Percentiles rank a stretch among this genome's conserved stretches.
These are phyloP conservation scores for Knufia petricola DNA, from an alignment of 2,329 filamentous ascomycete genomes.

Conservation along the genomic window DNA sequence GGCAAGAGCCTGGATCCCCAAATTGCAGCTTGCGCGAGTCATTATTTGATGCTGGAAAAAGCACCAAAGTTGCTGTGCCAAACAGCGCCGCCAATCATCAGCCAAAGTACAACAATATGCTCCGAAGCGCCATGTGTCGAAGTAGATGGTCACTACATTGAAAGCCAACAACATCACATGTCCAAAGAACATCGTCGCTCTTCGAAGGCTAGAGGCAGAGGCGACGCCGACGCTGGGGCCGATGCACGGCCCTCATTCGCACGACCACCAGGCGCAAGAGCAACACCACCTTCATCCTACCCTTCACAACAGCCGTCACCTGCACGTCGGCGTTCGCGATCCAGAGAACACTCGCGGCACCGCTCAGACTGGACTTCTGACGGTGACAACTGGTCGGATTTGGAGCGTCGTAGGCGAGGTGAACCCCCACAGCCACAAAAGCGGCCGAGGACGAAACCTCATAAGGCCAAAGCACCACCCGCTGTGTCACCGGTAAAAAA, in stretches of 20 bases:
- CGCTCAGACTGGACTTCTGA: slow-evolving; percentile 3
- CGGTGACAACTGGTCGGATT: slow-evolving; percentile 1
- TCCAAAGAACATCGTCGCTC: slow-evolving; percentile 23
- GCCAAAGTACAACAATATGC: too few species aligned
- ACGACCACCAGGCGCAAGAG: slow-evolving; percentile 23
- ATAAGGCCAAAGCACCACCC: slow-evolving; percentile 30
- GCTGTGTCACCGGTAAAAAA: slow-evolving; percentile 29
- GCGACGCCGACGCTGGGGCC: too few species aligned
- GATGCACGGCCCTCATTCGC: slow-evolving; percentile 26
- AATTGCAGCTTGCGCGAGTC: too few species aligned
- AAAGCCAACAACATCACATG: slow-evolving; percentile 14
- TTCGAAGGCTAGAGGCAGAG: slow-evolving; percentile 19
- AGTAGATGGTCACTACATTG: not conserved
- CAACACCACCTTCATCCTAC: slow-evolving; percentile 14
- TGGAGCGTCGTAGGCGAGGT: slow-evolving; percentile 12
- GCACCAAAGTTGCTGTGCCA: too few species aligned
- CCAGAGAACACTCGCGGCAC: slow-evolving; percentile 1
- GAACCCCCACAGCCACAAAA: slow-evolving; percentile 9
- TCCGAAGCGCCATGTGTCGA: too few species aligned
- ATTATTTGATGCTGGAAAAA: too few species aligned
- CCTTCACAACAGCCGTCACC: slow-evolving; percentile 17
- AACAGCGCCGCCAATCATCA: too few species aligned
- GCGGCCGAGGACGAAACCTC: slow-evolving; percentile 8
- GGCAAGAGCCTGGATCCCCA: too few species aligned
- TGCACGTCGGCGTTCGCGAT: slow-evolving; percentile 12